Conservation (phyloP, 2,329 filamentous ascomycete species). For the Fusarium pseudocircinatum region DNA sequence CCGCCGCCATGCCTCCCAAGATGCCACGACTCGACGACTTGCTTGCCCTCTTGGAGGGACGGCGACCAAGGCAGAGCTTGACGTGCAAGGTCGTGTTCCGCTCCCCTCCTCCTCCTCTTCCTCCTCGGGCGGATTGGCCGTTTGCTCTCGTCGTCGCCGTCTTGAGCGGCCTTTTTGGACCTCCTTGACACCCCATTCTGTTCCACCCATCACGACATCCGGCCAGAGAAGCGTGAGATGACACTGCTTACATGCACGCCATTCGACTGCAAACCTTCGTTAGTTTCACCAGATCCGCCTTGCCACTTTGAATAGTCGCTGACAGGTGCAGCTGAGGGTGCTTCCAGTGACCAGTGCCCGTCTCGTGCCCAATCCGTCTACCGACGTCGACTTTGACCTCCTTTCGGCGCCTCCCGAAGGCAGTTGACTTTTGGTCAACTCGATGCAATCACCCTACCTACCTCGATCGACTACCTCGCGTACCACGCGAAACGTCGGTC, state of each 20-base stretch:
- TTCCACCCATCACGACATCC: neutral
- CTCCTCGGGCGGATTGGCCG: neutral
- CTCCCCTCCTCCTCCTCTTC: neutral
- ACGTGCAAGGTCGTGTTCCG: neutral
- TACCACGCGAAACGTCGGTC: no score
- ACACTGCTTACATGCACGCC: neutral
- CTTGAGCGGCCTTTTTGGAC: neutral
- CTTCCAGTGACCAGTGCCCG: neutral
- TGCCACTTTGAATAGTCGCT: neutral
- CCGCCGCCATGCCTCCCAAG: neutral
- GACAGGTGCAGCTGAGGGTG: neutral
- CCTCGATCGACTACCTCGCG: no score
- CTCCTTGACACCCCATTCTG: no score
- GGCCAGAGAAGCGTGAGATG: rapidly evolving
- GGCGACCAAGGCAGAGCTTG: neutral
- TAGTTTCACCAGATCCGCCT: neutral
- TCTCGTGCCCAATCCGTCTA: rapidly evolving
- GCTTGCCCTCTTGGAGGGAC: neutral
- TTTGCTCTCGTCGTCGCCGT: rapidly evolving
- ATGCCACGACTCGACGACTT: neutral
- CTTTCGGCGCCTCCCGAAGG: neutral
- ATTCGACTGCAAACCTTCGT: neutral
- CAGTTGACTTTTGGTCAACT: neutral
- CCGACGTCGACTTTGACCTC: rapidly evolving
- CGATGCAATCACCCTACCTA: rapidly evolving